A percentile compares a stretch with the other conserved stretches of the same genome.
Conservation (phyloP, 1,284 basidiomycete species). For the Sanghuangporus baumii region DNA sequence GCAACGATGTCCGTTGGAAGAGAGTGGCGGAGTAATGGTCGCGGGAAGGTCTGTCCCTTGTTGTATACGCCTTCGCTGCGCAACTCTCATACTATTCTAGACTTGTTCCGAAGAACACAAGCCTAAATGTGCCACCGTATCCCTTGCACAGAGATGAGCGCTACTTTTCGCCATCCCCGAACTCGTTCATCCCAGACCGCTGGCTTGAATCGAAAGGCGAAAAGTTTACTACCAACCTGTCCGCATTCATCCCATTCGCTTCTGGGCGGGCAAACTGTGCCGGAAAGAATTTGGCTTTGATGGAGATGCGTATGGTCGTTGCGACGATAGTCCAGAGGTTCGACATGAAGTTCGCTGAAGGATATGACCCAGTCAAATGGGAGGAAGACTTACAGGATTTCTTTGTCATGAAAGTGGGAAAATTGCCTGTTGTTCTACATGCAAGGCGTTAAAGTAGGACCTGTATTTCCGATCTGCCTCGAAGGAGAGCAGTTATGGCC, state of each 20-base stretch:
- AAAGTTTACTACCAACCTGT: constrained; percentile 27
- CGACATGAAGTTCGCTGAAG: constrained; percentile 25
- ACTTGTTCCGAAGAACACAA: constrained; percentile 44
- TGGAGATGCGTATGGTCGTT: constrained; percentile 28
- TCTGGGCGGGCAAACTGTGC: constrained; percentile 31
- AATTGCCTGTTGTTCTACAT: constrained; percentile 22
- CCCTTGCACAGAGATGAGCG: constrained; percentile 37
- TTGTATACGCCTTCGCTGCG: not conserved
- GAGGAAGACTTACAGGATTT: constrained; percentile 25
- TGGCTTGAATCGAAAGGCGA: constrained; percentile 27
- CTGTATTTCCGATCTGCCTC: not conserved
- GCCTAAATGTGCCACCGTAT: constrained; percentile 41
- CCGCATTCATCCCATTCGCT: constrained; percentile 32
- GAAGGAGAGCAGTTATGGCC: too few relatives aligned
- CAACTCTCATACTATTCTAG: constrained; percentile 26
- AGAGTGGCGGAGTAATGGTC: constrained; percentile 8
- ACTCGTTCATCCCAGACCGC: constrained; percentile 37
- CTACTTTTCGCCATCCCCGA: constrained; percentile 35
- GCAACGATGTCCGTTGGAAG: constrained; percentile 10
- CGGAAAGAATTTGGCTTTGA: constrained; percentile 29
- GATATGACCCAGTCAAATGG: constrained; percentile 27
- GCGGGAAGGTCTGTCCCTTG: not conserved
- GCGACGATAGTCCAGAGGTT: constrained; percentile 27
- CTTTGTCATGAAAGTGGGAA: constrained; percentile 27
- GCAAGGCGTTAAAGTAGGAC: not conserved